Conservation (phyloP, 306 rosid species). For the Prinsepia uniflora region DNA sequence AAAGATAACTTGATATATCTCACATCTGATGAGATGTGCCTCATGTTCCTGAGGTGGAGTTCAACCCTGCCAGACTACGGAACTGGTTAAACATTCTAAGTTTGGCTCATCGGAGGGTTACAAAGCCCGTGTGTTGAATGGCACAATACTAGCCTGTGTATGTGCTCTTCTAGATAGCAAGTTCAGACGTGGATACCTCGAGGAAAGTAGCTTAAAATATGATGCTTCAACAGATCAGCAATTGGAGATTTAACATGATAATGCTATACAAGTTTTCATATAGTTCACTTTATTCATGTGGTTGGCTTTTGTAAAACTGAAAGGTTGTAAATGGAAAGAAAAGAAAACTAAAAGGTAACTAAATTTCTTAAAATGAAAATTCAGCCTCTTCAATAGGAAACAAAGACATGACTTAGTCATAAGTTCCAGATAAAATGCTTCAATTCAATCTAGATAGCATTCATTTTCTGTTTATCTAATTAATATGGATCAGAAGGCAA, state of each 20-base stretch:
- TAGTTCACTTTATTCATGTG: not conserved
- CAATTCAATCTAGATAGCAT: not conserved
- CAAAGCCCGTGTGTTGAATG: not conserved
- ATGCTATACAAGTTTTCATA: not conserved
- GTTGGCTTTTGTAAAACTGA: not conserved
- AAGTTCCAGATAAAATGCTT: not conserved
- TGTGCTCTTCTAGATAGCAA: conserved; percentile 3
- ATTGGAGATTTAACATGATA: not conserved
- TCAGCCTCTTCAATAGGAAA: not conserved
- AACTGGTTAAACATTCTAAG: conserved; percentile 8
- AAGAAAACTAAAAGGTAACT: not conserved
- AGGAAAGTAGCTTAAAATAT: not conserved
- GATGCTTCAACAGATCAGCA: not conserved
- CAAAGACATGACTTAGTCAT: not conserved
- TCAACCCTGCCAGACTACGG: not conserved
- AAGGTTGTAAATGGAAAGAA: not conserved
- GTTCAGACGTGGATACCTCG: not conserved
- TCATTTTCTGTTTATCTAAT: not conserved
- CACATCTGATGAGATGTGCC: conserved; percentile 2
- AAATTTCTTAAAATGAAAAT: not conserved
- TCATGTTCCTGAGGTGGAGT: conserved; percentile 1
- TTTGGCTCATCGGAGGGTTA: conserved; percentile 1
- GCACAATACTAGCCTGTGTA: not conserved
- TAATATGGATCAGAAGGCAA: not conserved
- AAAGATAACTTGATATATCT: conserved; percentile 3